A percentile compares a stretch with the other conserved stretches of the same genome.
Conservation (phyloP, 495 filamentous ascomycete species). For the Aspergillus homomorphus region DNA sequence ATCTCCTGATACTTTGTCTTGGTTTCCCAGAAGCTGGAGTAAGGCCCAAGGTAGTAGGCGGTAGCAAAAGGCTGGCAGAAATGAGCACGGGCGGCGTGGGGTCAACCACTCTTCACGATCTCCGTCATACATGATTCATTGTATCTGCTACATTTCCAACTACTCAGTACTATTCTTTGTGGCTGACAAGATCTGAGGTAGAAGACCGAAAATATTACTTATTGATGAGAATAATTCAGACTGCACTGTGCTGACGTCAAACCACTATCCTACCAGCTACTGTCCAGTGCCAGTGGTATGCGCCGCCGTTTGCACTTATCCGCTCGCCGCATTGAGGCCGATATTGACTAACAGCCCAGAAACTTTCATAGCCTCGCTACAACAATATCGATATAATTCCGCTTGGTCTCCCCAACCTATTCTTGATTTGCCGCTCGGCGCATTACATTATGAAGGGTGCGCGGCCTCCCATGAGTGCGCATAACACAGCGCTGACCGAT, state of each 20-base stretch:
- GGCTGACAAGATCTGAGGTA: background rate
- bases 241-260: background rate
- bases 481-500: background rate
- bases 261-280: background rate
- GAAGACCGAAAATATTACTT: too few relatives aligned
- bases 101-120: background rate
- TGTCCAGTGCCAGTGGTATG: background rate
- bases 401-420: background rate
- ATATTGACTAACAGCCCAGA: background rate
- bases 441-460: slow-evolving; percentile 21
- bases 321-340: background rate
- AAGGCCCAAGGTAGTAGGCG: slow-evolving; percentile 27
- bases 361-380: background rate
- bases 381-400: too few relatives aligned
- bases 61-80: slow-evolving; percentile 10
- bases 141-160: background rate
- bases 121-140: background rate
- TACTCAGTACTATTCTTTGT: background rate
- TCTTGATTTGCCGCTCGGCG: background rate
- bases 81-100: background rate
- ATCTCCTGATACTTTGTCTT: slow-evolving; percentile 22
- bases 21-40: slow-evolving; percentile 28
- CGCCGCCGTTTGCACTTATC: background rate
- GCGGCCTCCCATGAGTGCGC: background rate
- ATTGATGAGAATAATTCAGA: too few relatives aligned